Base-by-base conservation (phyloP, 305 asterid genomes). In the Fraxinus angustifolia region DNA sequence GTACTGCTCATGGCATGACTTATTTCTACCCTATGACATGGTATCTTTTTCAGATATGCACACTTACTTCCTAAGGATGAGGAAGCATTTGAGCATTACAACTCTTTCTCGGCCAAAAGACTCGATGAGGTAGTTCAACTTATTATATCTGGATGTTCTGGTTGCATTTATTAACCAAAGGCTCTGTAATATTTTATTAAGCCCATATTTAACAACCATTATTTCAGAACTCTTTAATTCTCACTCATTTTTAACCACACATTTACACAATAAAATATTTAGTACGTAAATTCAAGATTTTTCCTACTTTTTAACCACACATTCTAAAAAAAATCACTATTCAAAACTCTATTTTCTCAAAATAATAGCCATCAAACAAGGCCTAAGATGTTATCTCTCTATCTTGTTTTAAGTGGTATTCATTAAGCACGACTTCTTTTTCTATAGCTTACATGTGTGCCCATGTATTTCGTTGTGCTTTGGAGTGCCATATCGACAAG, bases 41-140 rank as follows among this genome's bases (percentile, higher is more conserved):
- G 74, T 77, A 67, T 82, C 81, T 76, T 78, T 19, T 50, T 87
- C 93, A 96, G 99, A 91, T 96, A 94, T 88, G 88, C 92, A 23
- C 99, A 96, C 86, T 90, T 96, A 81, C 94, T 92, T 84, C 99
- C 99, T 76, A 93, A 91, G 90, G 99, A 96, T 58, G 99, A 89
- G 83, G 99, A 91, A 72, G 97, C 99, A 86, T 84, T 94, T 87
- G 98, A 91, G 88, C 94, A 92, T 79, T 96, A 93, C 87, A 89
- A 86, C 82, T 87, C 93, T 74, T 91, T 90, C 81, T 93, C 93
- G 23, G 91, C 94, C 48, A 90, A 90, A 93, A 91, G 98, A 88
- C 97, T 93, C 82, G 99, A 96, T 84, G 99, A 96, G 99, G 99
- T 96, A 76, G 85, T 83, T 83, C 31, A 77, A 73, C 65, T 53